A percentile compares a stretch with the other conserved stretches of the same genome.
phyloP scores from a whole-genome alignment of 1,139 yeast species.

The Hanseniaspora sp. region DNA sequence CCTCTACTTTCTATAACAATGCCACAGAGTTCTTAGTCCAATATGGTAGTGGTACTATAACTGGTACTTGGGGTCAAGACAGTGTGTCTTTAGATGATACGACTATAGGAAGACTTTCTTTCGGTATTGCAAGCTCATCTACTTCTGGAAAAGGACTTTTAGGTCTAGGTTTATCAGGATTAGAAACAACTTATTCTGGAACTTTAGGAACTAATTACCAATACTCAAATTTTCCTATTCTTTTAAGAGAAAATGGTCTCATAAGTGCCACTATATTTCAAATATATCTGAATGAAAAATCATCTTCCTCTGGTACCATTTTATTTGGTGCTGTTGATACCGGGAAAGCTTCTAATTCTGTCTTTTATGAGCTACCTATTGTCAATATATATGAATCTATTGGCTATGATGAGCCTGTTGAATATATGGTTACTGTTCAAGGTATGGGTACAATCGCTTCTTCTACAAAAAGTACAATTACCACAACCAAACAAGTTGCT shows the following conservation, averaged over 20 bases:
- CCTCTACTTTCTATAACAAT: constrained; percentile 40
- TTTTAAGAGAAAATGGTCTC: constrained; percentile 40
- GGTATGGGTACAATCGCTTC: constrained; percentile 32
- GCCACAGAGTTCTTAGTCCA: constrained; percentile 37
- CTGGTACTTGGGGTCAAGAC: constrained; percentile 53
- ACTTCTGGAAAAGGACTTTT: constrained; percentile 48
- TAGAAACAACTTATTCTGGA: constrained; percentile 38
- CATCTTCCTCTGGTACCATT: constrained; percentile 35
- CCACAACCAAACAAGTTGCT: constrained; percentile 32
- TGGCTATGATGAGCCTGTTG: constrained; percentile 30
- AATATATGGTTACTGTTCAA: constrained; percentile 38
- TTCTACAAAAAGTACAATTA: constrained; percentile 23
- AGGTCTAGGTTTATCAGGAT: constrained; percentile 48
- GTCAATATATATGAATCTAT: constrained; percentile 30
- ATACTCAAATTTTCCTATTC: constrained; percentile 47
- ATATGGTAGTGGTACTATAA: constrained; percentile 47
- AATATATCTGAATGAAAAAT: constrained; percentile 36
- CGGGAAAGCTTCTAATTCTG: constrained; percentile 32
- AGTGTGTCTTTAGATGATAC: constrained; percentile 33
- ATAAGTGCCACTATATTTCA: constrained; percentile 47
- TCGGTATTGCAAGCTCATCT: constrained; percentile 48
- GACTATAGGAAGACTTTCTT: constrained; percentile 37
- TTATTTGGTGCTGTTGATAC: constrained; percentile 50
- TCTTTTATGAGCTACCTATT: constrained; percentile 34
- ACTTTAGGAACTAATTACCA: constrained; percentile 22